Evolutionary conservation across 2,329 filamentous ascomycete species (phyloP).

Genomic region (Scytalidium sp.): DNA sequence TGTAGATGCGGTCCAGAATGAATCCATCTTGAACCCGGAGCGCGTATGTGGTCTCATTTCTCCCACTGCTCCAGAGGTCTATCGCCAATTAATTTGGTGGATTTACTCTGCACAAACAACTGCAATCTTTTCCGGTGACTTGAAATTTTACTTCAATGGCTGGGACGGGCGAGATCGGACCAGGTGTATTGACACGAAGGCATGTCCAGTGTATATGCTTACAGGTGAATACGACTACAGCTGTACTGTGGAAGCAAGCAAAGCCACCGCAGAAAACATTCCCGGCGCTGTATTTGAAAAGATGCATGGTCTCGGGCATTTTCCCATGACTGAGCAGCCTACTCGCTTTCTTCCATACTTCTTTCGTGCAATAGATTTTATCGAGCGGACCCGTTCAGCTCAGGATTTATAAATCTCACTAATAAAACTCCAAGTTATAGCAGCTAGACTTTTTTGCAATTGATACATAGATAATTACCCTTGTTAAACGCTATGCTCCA

Average conservation of each 20-base stretch:
- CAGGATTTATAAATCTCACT: too few relatives aligned
- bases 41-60: too few relatives aligned
- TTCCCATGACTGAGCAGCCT: conserved; percentile 10
- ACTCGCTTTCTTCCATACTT: conserved; percentile 10
- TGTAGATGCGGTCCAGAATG: too few relatives aligned
- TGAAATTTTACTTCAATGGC: conserved; percentile 50
- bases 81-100: conserved; percentile 42
- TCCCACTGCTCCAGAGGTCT: conserved; percentile 11
- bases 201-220: conserved; percentile 48
- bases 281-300: conserved; percentile 8
- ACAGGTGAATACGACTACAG: conserved; percentile 32
- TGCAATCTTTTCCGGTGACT: conserved; percentile 48
- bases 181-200: conserved; percentile 41
- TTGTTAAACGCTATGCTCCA: too few relatives aligned
- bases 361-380: conserved; percentile 12
- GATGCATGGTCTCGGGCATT: conserved; percentile 11
- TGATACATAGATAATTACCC: too few relatives aligned
- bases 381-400: conserved; percentile 23
- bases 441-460: too few relatives aligned
- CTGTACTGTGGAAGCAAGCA: conserved; percentile 9
- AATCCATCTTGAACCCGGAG: too few relatives aligned
- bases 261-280: conserved; percentile 3
- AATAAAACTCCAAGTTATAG: too few relatives aligned
- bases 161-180: conserved; percentile 45
- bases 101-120: conserved; percentile 46